phyloP scores from a whole-genome alignment of 179 eudicot genomes.

The Heliamphora pulchella region DNA sequence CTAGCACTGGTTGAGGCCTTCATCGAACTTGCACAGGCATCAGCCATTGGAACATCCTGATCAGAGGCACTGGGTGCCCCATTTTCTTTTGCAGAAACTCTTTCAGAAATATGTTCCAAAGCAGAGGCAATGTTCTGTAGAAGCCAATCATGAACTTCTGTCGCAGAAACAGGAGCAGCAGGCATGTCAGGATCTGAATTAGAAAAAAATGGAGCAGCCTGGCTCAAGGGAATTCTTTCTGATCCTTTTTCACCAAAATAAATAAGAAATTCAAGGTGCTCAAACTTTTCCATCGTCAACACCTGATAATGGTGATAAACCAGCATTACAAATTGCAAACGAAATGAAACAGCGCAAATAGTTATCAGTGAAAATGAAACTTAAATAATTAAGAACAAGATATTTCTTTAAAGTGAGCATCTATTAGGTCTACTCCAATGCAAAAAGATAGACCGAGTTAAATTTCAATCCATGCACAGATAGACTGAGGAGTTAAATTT shows the following conservation, averaged over 20 bases:
- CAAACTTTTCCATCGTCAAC: slow-evolving; percentile 78
- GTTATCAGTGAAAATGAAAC: background rate
- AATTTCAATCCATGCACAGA: background rate
- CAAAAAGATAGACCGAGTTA: too few species aligned
- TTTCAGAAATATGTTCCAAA: slow-evolving; percentile 71
- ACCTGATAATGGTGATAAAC: slow-evolving; percentile 40
- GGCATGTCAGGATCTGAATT: slow-evolving; percentile 99
- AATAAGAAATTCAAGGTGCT: slow-evolving; percentile 74
- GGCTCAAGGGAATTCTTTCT: slow-evolving; percentile 65
- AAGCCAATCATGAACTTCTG: slow-evolving; percentile 92
- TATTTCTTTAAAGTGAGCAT: background rate
- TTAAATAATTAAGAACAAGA: background rate
- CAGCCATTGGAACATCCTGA: slow-evolving; percentile 82
- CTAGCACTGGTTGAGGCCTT: slow-evolving; percentile 60
- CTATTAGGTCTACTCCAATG: background rate
- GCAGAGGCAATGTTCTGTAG: slow-evolving; percentile 64
- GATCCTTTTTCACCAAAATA: slow-evolving; percentile 85
- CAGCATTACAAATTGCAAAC: background rate
- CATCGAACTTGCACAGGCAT: slow-evolving; percentile 50
- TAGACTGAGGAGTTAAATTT: background rate
- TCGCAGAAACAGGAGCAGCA: slow-evolving; percentile 92
- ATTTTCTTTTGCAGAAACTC: slow-evolving; percentile 62
- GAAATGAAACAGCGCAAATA: background rate
- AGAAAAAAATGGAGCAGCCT: slow-evolving; percentile 81
- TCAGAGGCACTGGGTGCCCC: slow-evolving; percentile 60